These are phyloP conservation scores for Pleurotus pulmonarius DNA, from an alignment of 768 basidiomycete species.

Conservation along the genomic window DNA sequence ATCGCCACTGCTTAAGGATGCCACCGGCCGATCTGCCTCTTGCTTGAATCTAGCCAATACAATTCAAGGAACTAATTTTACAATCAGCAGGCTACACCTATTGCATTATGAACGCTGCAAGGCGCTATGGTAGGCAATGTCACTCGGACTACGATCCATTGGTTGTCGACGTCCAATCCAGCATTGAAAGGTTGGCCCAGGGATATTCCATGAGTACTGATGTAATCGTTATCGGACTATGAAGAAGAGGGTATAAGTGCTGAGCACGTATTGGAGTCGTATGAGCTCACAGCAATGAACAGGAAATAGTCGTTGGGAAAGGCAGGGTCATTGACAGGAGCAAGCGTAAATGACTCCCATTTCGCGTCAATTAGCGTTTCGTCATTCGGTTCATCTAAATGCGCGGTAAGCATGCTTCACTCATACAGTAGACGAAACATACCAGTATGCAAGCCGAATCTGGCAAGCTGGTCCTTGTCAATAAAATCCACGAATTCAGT, in stretches of 20 bases:
- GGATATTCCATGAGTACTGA: conserved; percentile 50
- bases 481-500: conserved; percentile 53
- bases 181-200: conserved; percentile 49
- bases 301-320: conserved; percentile 68
- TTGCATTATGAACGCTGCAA: neutral
- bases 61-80: no score
- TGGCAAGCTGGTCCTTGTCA: conserved; percentile 47
- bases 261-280: neutral
- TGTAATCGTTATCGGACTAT: conserved; percentile 63
- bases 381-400: conserved; percentile 43
- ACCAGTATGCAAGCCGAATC: conserved; percentile 67
- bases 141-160: conserved; percentile 59
- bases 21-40: no score
- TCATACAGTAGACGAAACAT: conserved; percentile 3
- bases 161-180: conserved; percentile 55
- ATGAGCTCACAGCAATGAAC: conserved; percentile 49
- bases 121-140: conserved; percentile 41
- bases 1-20: no score
- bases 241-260: neutral
- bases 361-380: conserved; percentile 56
- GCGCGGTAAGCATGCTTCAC: neutral
- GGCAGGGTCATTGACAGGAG: conserved; percentile 42
- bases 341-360: conserved; percentile 66
- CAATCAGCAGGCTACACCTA: neutral
- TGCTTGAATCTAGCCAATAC: no score